These are phyloP conservation scores for Mortierella sp. DNA, from an alignment of 371 early-diverging fungal genomes.

Conservation along the genomic window DNA sequence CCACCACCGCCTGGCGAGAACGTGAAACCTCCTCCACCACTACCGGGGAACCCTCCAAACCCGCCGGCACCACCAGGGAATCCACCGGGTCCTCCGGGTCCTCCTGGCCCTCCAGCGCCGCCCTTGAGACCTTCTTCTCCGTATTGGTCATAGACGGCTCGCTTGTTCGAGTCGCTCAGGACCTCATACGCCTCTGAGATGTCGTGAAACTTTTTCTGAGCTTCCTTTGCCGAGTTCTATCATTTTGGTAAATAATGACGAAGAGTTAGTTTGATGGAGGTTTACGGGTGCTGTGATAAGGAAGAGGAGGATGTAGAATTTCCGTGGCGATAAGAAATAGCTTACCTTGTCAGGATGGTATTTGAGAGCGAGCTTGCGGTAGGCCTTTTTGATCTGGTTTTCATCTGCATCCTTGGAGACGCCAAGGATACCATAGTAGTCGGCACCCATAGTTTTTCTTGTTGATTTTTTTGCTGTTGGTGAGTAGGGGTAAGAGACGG, in stretches of 20 bases:
- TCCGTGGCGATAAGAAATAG: too few species aligned
- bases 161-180: conserved; percentile 91
- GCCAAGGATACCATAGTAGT: conserved; percentile 92
- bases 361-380: conserved; percentile 89
- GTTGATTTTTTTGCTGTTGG: too few species aligned
- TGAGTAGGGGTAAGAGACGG: too few species aligned
- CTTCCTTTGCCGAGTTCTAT: conserved; percentile 55
- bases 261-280: conserved; percentile 60
- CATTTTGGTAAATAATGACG: conserved; percentile 69
- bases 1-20: conserved; percentile 65
- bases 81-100: conserved; percentile 62
- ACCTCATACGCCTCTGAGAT: conserved; percentile 94
- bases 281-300: too few species aligned
- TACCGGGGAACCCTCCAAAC: conserved; percentile 61
- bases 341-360: conserved; percentile 95
- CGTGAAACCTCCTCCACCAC: conserved; percentile 68
- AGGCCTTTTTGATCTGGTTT: conserved; percentile 91
- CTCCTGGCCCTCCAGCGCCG: conserved; percentile 58
- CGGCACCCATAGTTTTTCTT: conserved; percentile 82
- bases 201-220: conserved; percentile 87
- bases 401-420: conserved; percentile 89
- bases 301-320: too few species aligned
- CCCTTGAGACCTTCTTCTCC: conserved; percentile 94
- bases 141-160: conserved; percentile 88
- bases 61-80: conserved; percentile 64